phyloP scores from a whole-genome alignment of 148 eudicot species.

The Camellia japonica region DNA sequence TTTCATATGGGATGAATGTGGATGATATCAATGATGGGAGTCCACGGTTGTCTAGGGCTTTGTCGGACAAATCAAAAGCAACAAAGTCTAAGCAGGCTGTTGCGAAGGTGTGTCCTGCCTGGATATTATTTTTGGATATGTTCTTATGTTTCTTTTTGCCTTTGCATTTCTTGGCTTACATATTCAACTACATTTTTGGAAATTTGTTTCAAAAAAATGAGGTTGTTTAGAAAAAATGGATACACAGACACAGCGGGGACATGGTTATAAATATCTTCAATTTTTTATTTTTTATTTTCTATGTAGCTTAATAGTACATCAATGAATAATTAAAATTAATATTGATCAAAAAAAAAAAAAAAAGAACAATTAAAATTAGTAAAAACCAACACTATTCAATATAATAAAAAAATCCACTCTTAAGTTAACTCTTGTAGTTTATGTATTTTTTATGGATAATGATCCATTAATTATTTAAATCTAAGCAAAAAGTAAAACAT shows the following conservation, averaged over 20 bases:
- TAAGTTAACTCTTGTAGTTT: too few relatives aligned
- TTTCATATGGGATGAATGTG: slow-evolving; percentile 25
- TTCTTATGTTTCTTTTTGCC: slow-evolving; percentile 1
- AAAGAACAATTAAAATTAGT: too few relatives aligned
- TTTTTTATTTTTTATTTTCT: too few relatives aligned
- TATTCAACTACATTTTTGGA: neutral
- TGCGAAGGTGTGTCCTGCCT: slow-evolving; percentile 57
- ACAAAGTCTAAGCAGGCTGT: slow-evolving; percentile 71
- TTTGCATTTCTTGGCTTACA: neutral
- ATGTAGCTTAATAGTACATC: too few relatives aligned
- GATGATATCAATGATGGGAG: slow-evolving; percentile 77
- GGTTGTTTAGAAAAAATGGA: neutral
- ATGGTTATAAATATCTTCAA: too few relatives aligned
- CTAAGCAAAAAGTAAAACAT: too few relatives aligned
- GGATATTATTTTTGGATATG: neutral
- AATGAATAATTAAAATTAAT: too few relatives aligned
- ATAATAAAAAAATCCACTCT: too few relatives aligned
- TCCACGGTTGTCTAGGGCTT: slow-evolving; percentile 64
- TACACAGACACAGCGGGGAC: neutral
- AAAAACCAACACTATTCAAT: too few relatives aligned
- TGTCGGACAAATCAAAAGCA: slow-evolving; percentile 68
- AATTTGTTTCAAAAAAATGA: neutral
- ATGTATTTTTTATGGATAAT: too few relatives aligned
- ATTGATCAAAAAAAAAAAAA: too few relatives aligned
- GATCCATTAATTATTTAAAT: too few relatives aligned